These are phyloP conservation scores for Atractiella rhizophila DNA, from an alignment of 768 basidiomycete genomes.

Conservation along the genomic window DNA sequence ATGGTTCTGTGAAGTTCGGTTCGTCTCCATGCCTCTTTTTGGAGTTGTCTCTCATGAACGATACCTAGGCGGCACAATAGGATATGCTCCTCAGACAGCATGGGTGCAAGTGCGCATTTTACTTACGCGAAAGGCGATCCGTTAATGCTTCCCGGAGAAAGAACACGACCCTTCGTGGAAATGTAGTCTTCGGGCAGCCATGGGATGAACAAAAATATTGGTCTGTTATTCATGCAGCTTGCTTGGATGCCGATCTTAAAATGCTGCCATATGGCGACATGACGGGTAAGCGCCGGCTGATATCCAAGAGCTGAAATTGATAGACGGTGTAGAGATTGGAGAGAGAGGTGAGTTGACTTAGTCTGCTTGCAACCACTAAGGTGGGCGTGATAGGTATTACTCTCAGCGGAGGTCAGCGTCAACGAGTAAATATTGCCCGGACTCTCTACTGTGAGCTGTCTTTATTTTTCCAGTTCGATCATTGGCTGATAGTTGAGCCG, in stretches of 20 bases:
- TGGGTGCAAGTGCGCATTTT: conserved; percentile 44
- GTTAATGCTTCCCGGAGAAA: too few relatives aligned
- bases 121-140: too few relatives aligned
- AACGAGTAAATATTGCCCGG: conserved; percentile 62
- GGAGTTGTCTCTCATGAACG: background rate
- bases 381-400: conserved; percentile 75
- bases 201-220: conserved; percentile 61
- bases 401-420: conserved; percentile 55
- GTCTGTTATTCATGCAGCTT: conserved; percentile 51
- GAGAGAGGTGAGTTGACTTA: conserved; percentile 66
- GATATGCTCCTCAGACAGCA: conserved; percentile 62
- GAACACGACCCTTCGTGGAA: conserved; percentile 55
- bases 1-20: conserved; percentile 43
- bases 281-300: too few relatives aligned
- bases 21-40: conserved; percentile 32
- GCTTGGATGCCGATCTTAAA: conserved; percentile 52
- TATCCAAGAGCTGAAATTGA: too few relatives aligned
- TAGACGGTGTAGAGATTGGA: conserved; percentile 50
- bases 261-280: conserved; percentile 32
- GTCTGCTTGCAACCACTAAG: conserved; percentile 33
- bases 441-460: conserved; percentile 61
- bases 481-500: too few relatives aligned
- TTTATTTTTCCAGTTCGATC: conserved; percentile 67
- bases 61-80: conserved; percentile 16
- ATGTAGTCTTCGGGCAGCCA: conserved; percentile 62